These are phyloP conservation scores for Salix exigua DNA, from an alignment of 345 rosid genomes.

Conservation along the genomic window DNA sequence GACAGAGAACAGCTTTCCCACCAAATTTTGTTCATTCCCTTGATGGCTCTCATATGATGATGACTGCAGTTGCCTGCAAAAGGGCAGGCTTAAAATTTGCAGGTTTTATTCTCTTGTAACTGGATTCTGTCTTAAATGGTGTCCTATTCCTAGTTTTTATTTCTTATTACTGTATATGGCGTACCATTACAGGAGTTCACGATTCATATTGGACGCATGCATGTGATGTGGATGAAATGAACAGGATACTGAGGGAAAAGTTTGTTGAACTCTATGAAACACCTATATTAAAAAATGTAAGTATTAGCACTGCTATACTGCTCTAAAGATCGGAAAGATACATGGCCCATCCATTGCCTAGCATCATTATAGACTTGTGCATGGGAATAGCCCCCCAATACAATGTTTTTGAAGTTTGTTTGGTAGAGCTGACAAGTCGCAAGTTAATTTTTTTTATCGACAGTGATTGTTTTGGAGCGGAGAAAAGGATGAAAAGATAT, in stretches of 20 bases:
- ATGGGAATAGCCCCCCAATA: background rate
- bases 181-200: slow-evolving; percentile 73
- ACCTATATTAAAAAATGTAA: slow-evolving; percentile 89
- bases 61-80: slow-evolving; percentile 94
- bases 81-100: slow-evolving; percentile 80
- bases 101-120: slow-evolving; percentile 39
- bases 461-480: background rate
- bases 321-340: background rate
- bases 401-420: background rate
- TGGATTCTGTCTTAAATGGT: slow-evolving; percentile 3
- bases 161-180: slow-evolving; percentile 13
- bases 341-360: background rate
- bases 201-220: slow-evolving; percentile 99
- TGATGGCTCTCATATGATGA: slow-evolving; percentile 99
- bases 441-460: background rate
- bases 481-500: background rate
- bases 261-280: slow-evolving; percentile 83
- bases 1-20: slow-evolving; percentile 94
- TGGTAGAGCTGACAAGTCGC: background rate
- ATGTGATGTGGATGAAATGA: slow-evolving; percentile 86
- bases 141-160: slow-evolving; percentile 6
- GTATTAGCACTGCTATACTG: slow-evolving; percentile 11
- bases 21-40: slow-evolving; percentile 98
- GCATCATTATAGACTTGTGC: background rate
- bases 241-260: slow-evolving; percentile 79